These are phyloP conservation scores for Claviceps sorghi DNA, from an alignment of 2,329 filamentous ascomycete genomes.

Conservation along the genomic window DNA sequence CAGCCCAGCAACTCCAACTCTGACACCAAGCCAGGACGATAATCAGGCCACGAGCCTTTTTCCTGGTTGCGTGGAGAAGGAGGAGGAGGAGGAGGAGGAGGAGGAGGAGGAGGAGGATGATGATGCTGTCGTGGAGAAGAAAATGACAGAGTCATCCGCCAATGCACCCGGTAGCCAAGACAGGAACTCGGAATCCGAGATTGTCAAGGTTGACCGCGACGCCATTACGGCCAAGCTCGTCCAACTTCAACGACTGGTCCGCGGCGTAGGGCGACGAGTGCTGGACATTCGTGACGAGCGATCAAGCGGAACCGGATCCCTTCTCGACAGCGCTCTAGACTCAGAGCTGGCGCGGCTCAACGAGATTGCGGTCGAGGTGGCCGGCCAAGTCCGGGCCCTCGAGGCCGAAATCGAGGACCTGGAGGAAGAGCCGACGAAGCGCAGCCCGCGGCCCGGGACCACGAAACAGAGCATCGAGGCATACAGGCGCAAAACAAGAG, in stretches of 20 bases:
- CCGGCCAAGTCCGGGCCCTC: conserved; percentile 6
- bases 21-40: neutral
- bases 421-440: neutral
- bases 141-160: neutral
- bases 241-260: conserved; percentile 4
- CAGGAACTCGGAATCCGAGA: neutral
- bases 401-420: conserved; percentile 6
- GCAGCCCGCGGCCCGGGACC: neutral
- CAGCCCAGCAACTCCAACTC: neutral
- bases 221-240: conserved; percentile 1
- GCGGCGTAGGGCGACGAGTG: conserved; percentile 1
- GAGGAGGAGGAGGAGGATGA: too few relatives aligned
- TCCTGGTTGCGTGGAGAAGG: neutral
- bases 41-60: neutral
- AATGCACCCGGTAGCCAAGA: neutral
- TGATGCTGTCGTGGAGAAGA: too few relatives aligned
- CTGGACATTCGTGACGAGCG: conserved; percentile 4
- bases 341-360: conserved; percentile 17
- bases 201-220: conserved; percentile 1
- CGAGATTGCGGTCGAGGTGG: conserved; percentile 5
- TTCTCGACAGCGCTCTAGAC: conserved; percentile 8
- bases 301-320: neutral
- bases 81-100: too few relatives aligned
- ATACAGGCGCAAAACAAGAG: conserved; percentile 44
- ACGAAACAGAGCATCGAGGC: conserved; percentile 24